Conservation (phyloP, 163 green algal genomes). For the Prototheca wickerhamii region DNA sequence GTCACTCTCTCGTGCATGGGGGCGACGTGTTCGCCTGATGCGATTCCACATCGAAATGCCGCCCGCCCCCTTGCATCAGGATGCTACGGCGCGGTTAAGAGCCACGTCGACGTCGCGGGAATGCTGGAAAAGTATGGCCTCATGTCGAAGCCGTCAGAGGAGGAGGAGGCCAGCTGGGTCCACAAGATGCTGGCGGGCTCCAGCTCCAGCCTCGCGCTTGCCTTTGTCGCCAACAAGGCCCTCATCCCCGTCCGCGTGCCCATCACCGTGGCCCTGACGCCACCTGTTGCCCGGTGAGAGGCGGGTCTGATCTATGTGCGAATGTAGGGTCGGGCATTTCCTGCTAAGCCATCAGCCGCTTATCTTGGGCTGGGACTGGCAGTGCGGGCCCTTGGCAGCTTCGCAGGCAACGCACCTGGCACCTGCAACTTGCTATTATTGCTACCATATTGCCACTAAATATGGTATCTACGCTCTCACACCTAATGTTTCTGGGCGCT, state of each 20-base stretch:
- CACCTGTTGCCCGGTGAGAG: slow-evolving; percentile 34
- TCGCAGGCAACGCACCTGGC: too few relatives aligned
- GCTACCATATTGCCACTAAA: too few relatives aligned
- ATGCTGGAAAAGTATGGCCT: slow-evolving; percentile 25
- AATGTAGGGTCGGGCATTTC: too few relatives aligned
- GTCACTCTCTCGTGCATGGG: neutral
- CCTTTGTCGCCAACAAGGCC: slow-evolving; percentile 57
- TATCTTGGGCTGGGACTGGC: too few relatives aligned
- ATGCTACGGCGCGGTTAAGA: slow-evolving; percentile 44
- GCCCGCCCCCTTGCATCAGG: slow-evolving; percentile 15
- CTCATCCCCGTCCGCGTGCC: slow-evolving; percentile 45
- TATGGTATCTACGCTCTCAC: too few relatives aligned
- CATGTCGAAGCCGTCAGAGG: slow-evolving; percentile 5
- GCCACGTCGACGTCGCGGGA: slow-evolving; percentile 27
- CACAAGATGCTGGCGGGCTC: slow-evolving; percentile 22
- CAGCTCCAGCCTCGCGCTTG: slow-evolving; percentile 40
- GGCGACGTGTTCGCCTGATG: neutral
- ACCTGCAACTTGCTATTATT: too few relatives aligned
- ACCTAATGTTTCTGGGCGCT: too few relatives aligned
- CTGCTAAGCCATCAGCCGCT: too few relatives aligned
- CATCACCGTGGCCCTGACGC: slow-evolving; percentile 47
- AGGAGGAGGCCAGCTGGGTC: slow-evolving; percentile 32
- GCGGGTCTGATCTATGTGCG: too few relatives aligned
- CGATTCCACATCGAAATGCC: too few relatives aligned
- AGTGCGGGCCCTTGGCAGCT: too few relatives aligned